Evolutionary conservation across 768 basidiomycete species (phyloP).

Genomic region (Auricularia sp.): DNA sequence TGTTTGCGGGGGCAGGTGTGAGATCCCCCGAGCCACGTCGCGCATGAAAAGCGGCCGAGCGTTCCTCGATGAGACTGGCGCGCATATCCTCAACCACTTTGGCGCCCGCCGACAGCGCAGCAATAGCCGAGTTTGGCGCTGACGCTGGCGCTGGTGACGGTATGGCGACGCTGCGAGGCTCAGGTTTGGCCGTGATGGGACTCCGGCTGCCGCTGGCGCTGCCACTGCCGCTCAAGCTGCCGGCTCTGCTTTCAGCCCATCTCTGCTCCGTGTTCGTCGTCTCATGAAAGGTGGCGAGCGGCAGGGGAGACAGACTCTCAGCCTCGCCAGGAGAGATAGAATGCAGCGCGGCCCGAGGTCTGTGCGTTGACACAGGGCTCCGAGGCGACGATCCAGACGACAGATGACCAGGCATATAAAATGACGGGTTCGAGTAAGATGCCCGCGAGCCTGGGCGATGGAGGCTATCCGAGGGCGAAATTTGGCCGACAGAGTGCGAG

Average conservation of each 20-base stretch:
- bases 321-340: neutral
- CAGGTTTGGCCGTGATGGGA: neutral
- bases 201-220: neutral
- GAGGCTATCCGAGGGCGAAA: too few relatives aligned
- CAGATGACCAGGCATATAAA: neutral
- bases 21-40: neutral
- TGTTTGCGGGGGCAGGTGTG: slow-evolving; percentile 4
- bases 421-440: neutral
- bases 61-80: neutral
- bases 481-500: too few relatives aligned
- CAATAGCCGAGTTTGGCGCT: neutral
- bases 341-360: neutral
- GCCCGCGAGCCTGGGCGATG: too few relatives aligned
- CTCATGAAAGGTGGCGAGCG: neutral
- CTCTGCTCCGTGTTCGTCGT: neutral
- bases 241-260: neutral
- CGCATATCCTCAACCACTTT: neutral
- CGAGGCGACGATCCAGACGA: neutral
- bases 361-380: neutral
- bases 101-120: neutral
- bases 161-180: neutral
- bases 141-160: neutral
- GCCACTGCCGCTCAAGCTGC: neutral
- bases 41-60: neutral
- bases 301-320: neutral